Evolutionary conservation across 257 asterid species (phyloP).

Genomic region (Petrea volubilis): DNA sequence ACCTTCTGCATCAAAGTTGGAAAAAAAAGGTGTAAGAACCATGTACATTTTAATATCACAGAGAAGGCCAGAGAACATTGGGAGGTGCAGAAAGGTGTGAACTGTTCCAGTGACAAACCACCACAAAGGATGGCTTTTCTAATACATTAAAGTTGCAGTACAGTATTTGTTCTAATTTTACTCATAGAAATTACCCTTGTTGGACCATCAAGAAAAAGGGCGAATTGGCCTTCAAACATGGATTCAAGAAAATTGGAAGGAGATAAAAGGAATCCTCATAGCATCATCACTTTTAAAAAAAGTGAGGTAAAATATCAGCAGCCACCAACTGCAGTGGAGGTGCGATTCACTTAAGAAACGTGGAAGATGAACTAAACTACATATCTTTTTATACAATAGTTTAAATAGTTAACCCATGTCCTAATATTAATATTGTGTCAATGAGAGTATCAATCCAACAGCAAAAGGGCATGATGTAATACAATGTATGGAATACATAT

Average conservation of each 20-base stretch:
- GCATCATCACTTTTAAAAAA: conserved; percentile 2
- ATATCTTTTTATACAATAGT: not conserved
- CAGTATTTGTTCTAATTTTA: not conserved
- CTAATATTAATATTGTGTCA: not conserved
- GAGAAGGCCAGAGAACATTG: not conserved
- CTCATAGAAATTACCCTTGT: not conserved
- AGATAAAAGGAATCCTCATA: not conserved
- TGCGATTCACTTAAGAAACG: not conserved
- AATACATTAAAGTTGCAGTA: conserved; percentile 5
- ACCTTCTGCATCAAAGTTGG: conserved; percentile 40
- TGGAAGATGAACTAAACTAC: conserved; percentile 4
- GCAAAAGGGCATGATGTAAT: not conserved
- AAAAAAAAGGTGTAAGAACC: conserved; percentile 29
- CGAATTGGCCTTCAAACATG: not conserved
- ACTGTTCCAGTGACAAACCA: conserved; percentile 1
- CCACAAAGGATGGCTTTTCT: not conserved
- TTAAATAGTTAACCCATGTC: not conserved
- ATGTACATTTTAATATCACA: conserved; percentile 14
- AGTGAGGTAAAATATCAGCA: not conserved
- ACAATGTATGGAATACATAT: not conserved
- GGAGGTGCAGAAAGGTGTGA: conserved; percentile 5
- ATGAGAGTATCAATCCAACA: not conserved
- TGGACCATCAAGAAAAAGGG: not conserved
- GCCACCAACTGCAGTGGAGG: not conserved
- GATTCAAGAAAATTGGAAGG: not conserved